Percentiles rank a stretch among this genome's conserved stretches.
Conservation (phyloP, 345 rosid species). For the Carallia pectinifolia region DNA sequence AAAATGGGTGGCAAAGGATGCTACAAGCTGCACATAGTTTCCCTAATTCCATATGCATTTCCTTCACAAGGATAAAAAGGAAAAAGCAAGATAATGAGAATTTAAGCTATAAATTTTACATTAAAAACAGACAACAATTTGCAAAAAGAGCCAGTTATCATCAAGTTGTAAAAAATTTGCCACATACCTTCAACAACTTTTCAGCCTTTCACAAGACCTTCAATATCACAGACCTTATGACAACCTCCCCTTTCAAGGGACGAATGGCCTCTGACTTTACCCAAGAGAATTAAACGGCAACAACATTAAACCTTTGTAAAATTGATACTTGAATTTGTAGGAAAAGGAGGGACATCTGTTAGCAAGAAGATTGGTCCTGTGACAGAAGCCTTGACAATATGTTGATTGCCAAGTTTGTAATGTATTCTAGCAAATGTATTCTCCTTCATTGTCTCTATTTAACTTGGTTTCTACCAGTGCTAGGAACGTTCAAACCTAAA, state of each 20-base stretch:
- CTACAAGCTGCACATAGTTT: slow-evolving; percentile 48
- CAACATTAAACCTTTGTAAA: slow-evolving; percentile 5
- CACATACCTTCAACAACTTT: slow-evolving; percentile 71
- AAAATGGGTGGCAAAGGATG: slow-evolving; percentile 65
- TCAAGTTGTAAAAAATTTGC: slow-evolving; percentile 2
- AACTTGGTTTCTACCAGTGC: too few relatives aligned
- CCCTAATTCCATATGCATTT: slow-evolving; percentile 69
- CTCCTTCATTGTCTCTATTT: too few relatives aligned
- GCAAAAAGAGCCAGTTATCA: background rate
- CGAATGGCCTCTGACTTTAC: slow-evolving; percentile 67
- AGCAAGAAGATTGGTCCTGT: too few relatives aligned
- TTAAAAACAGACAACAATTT: background rate
- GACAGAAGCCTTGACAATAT: too few relatives aligned
- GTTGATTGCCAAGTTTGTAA: too few relatives aligned
- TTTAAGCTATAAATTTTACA: background rate
- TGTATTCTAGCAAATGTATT: too few relatives aligned
- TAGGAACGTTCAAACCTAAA: too few relatives aligned
- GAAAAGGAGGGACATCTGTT: too few relatives aligned
- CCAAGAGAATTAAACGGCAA: slow-evolving; percentile 12
- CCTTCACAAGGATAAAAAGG: slow-evolving; percentile 33
- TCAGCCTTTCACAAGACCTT: slow-evolving; percentile 95
- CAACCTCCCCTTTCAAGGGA: slow-evolving; percentile 83
- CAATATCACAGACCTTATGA: slow-evolving; percentile 88
- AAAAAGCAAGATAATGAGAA: slow-evolving; percentile 26
- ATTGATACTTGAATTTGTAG: too few relatives aligned